Percentiles rank a stretch among this genome's conserved stretches.
phyloP scores from a whole-genome alignment of 192 early-diverging fungal genomes.

The Coemansia sp. region DNA sequence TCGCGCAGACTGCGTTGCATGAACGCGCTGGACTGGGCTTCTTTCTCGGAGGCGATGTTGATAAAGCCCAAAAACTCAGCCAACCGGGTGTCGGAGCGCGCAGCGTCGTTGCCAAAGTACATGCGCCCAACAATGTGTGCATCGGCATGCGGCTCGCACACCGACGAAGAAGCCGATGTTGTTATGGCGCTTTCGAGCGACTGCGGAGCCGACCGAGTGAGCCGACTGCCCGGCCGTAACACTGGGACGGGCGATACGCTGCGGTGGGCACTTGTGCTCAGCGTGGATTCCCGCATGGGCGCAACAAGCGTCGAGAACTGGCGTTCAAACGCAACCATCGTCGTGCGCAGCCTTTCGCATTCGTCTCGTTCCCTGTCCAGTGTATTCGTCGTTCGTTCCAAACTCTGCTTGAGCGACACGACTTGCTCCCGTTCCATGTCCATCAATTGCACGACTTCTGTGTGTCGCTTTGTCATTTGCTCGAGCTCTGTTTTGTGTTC shows the following conservation, averaged over 20 bases:
- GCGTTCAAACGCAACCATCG: slow-evolving; percentile 33
- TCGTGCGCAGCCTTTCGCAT: slow-evolving; percentile 22
- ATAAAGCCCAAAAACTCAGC: slow-evolving; percentile 44
- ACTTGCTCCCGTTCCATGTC: slow-evolving; percentile 50
- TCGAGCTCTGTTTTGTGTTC: slow-evolving; percentile 36
- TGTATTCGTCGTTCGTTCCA: slow-evolving; percentile 22
- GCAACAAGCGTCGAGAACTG: slow-evolving; percentile 13
- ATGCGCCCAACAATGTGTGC: slow-evolving; percentile 32
- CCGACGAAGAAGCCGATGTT: not conserved
- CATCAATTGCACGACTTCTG: slow-evolving; percentile 33
- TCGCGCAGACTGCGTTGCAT: slow-evolving; percentile 52
- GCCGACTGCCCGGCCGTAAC: not conserved
- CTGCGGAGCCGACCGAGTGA: slow-evolving; percentile 8
- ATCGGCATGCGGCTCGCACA: not conserved
- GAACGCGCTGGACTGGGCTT: slow-evolving; percentile 27
- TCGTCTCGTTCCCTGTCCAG: slow-evolving; percentile 34
- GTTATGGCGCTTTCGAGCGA: not conserved
- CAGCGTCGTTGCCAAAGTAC: slow-evolving; percentile 41
- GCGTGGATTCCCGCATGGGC: not conserved
- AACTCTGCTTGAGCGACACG: slow-evolving; percentile 31
- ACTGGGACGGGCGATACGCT: not conserved
- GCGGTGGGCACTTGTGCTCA: not conserved
- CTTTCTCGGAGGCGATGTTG: slow-evolving; percentile 36
- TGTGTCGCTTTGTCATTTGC: slow-evolving; percentile 16
- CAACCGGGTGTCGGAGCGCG: slow-evolving; percentile 38